Base-by-base conservation (phyloP, 805 yeast species). In the Barnettozyma salicaria region DNA sequence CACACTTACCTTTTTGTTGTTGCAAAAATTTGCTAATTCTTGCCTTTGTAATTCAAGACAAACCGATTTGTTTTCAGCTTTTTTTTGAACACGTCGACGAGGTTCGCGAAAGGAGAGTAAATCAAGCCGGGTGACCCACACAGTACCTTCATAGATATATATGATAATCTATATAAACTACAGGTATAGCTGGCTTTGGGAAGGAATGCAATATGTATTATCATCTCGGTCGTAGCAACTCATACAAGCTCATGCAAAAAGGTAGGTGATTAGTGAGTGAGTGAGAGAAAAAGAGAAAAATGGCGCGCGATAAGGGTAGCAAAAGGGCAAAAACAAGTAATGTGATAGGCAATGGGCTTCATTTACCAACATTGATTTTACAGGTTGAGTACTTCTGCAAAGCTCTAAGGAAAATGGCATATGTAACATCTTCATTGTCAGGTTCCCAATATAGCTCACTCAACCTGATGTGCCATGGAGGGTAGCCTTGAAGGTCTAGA, bases 381-480 rank as follows among this genome's bases (percentile, higher is more conserved):
- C 95, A 81, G 12, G 75, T 70, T 4, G 96, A 71, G 58, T 74
- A 90, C 48, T 74, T 76, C 49, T 77, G 83, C 49, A 84, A 64
- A 1, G 89, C 90, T 45, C 92, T 70, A 36, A 83, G 69, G 58
- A 85, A 89, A 14, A 87, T 92, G 11, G 89, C 80, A 57, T 89
- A 89, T 25, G 76, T 73, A 32, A 87, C 95, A 38, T 72, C 77
- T 41, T 71, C 77, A 58, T 88, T 88, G 58, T 86, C 96, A 3
- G 82, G 81, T 54, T 87, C 90, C 85, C 94, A 84, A 61, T 80
- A 89, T 53, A 92, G 76, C 56, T 92, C 98, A 6, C 88, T 75
- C 36, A 94, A 71, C 44, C 98, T 74, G 24, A 87, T 76, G 55
- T 90, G 97, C 98, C 98, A 92, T 20, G 98, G 98, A 16, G 97